Evolutionary conservation across 495 filamentous ascomycete species (phyloP), one percentile per base, ranked within the genome.

Genomic region (Tuber borchii): DNA sequence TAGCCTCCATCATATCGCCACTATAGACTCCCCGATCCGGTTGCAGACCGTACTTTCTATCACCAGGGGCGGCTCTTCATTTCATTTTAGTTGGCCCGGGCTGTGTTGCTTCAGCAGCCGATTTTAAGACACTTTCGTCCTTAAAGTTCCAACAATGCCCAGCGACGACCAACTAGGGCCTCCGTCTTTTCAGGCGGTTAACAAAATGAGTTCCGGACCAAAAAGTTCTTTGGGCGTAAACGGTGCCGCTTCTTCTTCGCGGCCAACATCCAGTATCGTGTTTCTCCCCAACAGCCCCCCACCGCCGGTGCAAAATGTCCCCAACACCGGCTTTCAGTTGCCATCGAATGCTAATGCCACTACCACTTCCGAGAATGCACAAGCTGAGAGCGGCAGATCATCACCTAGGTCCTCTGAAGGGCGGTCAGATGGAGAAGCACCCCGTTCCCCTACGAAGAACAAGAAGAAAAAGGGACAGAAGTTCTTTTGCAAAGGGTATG

Each of bases 401-500:
- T 79, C 78, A 42, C 77, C 78, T 43, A 31, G 56, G 56, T 65
- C 56, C 31, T 65, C 56, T 34, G 56, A 65, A 65, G 56, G 26
- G 56, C 56, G 56, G 56, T 71, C 69, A 2, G 78, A 79, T 37
- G 78, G 78, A 68, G 78, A 78, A 44, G 78, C 78, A 22, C 73
- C 78, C 45, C 75, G 69, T 75, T 79, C 78, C 75, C 77, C 81
- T 42, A 80, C 77, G 42, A 80, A 81, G 61, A 75, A 73, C 22
- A 82, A 82, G 70, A 82, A 82, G 87, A 98, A 98, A 85, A 97
- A 97, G 84, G 94, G 94, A 1, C 94, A 97, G 82, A 89, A 93
- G 69, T 99, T 99, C 82, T 97, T 93, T 83, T 99, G 95, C 85
- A 97, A 92, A n/a, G 93, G 97, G 39, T 97, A 94, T 81, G 96